These are phyloP conservation scores for Rutstroemia sp. DNA, from an alignment of 2,329 filamentous ascomycete species.

Conservation along the genomic window DNA sequence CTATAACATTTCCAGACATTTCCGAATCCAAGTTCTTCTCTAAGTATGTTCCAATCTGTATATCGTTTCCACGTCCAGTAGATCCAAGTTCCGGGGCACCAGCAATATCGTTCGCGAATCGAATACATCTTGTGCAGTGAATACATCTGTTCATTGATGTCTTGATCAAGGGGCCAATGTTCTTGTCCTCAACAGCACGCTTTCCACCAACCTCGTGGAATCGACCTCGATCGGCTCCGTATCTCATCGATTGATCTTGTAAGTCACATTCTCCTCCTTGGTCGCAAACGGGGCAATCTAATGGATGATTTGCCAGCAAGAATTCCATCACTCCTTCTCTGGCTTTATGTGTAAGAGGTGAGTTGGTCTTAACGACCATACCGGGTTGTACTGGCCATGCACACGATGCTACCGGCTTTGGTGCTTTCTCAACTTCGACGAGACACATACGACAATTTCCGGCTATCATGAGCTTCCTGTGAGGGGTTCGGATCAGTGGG, in stretches of 20 bases:
- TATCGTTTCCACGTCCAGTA: conserved; percentile 88
- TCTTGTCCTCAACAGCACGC: conserved; percentile 98
- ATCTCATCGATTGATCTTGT: conserved; percentile 98
- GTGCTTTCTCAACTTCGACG: conserved; percentile 92
- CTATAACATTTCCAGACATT: conserved; percentile 94
- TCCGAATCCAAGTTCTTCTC: conserved; percentile 92
- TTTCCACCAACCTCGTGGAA: conserved; percentile 96
- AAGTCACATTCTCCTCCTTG: conserved; percentile 98
- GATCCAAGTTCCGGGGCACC: conserved; percentile 94
- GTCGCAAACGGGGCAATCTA: conserved; percentile 96
- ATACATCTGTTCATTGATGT: conserved; percentile 99
- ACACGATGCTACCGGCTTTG: conserved; percentile 96
- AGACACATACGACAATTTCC: conserved; percentile 99
- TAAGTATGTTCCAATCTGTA: conserved; percentile 97
- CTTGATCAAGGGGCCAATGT: conserved; percentile 96
- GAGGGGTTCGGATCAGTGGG: conserved; percentile 19
- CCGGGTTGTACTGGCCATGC: conserved; percentile 98
- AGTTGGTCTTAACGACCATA: conserved; percentile 99
- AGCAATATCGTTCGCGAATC: conserved; percentile 95
- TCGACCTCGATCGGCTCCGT: conserved; percentile 88
- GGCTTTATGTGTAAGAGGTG: conserved; percentile 91
- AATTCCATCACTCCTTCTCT: conserved; percentile 99
- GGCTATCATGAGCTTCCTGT: conserved; percentile 93
- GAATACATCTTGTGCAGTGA: conserved; percentile 95
- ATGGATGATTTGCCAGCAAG: conserved; percentile 87